Conservation (phyloP, 768 basidiomycete genomes). For the Leccinum aurantiacum region DNA sequence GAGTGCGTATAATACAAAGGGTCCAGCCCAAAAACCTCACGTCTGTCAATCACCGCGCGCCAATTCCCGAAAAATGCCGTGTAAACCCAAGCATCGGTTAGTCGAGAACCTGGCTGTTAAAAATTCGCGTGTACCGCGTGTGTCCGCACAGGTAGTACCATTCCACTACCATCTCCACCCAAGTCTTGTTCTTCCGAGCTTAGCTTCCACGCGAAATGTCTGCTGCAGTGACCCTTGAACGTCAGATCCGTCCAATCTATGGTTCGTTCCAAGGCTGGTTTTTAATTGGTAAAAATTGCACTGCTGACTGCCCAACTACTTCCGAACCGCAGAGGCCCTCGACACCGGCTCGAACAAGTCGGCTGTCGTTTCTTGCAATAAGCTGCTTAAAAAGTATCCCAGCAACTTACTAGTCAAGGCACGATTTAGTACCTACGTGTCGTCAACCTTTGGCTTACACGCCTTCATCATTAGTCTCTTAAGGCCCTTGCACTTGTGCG, state of each 20-base stretch:
- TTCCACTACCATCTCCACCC: slow-evolving; percentile 1
- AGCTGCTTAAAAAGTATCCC: slow-evolving; percentile 83
- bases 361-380: slow-evolving; percentile 82
- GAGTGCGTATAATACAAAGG: neutral
- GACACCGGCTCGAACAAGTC: slow-evolving; percentile 87
- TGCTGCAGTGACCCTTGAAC: slow-evolving; percentile 57
- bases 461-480: slow-evolving; percentile 53
- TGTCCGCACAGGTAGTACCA: slow-evolving; percentile 5
- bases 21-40: neutral
- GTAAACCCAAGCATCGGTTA: slow-evolving; percentile 28
- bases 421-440: neutral
- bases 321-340: slow-evolving; percentile 61
- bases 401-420: slow-evolving; percentile 73
- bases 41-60: slow-evolving; percentile 16
- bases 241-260: slow-evolving; percentile 84
- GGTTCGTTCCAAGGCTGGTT: slow-evolving; percentile 44
- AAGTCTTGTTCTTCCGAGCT: neutral
- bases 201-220: slow-evolving; percentile 41
- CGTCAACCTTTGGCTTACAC: slow-evolving; percentile 6
- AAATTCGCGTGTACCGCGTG: slow-evolving; percentile 22
- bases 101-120: slow-evolving; percentile 17
- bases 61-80: slow-evolving; percentile 24
- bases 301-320: slow-evolving; percentile 5
- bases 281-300: neutral
- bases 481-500: slow-evolving; percentile 85